phyloP scores from a whole-genome alignment of 345 rosid species.

The Lepidium africanum region DNA sequence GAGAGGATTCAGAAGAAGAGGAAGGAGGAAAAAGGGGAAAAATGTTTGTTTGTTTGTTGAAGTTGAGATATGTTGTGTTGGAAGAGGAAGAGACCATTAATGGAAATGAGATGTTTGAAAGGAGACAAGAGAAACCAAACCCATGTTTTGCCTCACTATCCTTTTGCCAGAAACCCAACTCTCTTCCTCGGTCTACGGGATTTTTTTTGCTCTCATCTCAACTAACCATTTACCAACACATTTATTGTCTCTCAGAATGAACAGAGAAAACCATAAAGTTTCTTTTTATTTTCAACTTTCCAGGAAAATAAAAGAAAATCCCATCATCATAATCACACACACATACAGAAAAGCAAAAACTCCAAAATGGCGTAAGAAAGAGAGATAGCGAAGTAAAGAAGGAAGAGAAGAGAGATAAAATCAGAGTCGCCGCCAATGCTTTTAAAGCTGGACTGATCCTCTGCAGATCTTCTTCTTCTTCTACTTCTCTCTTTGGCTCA shows the following conservation, averaged over 20 bases:
- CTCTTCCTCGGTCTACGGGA: slow-evolving; percentile 32
- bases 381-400: neutral
- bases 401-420: slow-evolving; percentile 25
- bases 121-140: slow-evolving; percentile 30
- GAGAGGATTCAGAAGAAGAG: neutral
- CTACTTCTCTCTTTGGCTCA: slow-evolving; percentile 22
- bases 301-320: slow-evolving; percentile 22
- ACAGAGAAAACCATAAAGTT: slow-evolving; percentile 26
- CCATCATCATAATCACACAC: slow-evolving; percentile 19
- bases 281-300: slow-evolving; percentile 1
- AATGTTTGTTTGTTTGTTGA: neutral
- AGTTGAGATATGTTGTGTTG: neutral
- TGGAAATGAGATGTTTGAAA: slow-evolving; percentile 27
- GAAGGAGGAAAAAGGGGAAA: neutral
- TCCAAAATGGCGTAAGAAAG: slow-evolving; percentile 19
- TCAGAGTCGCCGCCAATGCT: slow-evolving; percentile 72
- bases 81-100: slow-evolving; percentile 32
- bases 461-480: slow-evolving; percentile 20
- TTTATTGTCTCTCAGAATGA: slow-evolving; percentile 16
- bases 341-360: neutral
- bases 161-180: slow-evolving; percentile 17
- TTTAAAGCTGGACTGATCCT: slow-evolving; percentile 49
- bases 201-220: slow-evolving; percentile 19
- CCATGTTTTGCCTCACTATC: slow-evolving; percentile 34
- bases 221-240: slow-evolving; percentile 19